Evolutionary conservation across 2,329 filamentous ascomycete species (phyloP), one percentile per base, ranked within the genome.

Genomic region (Calonectria pauciramosa): DNA sequence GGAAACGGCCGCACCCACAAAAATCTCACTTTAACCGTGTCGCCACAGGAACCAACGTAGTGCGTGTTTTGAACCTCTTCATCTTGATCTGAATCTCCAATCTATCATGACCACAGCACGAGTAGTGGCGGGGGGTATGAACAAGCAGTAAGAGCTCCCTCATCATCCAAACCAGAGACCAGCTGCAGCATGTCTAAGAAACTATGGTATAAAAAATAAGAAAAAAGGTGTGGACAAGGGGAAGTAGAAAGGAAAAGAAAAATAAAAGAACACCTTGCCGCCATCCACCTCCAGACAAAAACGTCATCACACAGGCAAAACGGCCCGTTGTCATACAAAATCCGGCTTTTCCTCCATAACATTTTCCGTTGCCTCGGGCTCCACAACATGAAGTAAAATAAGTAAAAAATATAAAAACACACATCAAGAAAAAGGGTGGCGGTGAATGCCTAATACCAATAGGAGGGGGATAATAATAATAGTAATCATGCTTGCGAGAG

Each of bases 91-190:
- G 63, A 51, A 70, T 76, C 70, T 74, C 76, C 68, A 69, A 71
- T 80, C 79, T 79, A 80, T 80, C 70, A 77, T 74, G 74, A 74
- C 66, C 66, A 67, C 71, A 74, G 56, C 52, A 71, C 73, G 63
- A 74, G 49, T 66, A 70, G 74, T 41, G 67, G 65, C 59, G 66
- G 74, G 64, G 72, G 66, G 70, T 76, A 78, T 75, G 72, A 75
- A 73, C 59, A 71, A 68, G 49, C 38, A 65, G 56, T 49, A 68
- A 66, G 9, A 41, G n/a, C 49, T 71, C 51, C 38, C 28, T 60
- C 68, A 54, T 69, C 56, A 59, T 68, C 64, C 64, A 71, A 71
- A 36, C 56, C 56, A 63, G 65, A 28, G 60, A 30, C 60, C 41
- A 65, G 60, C 60, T 63, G 30, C 52, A 51, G 36, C 60, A 30